Base-by-base conservation (phyloP, 2,329 filamentous ascomycete species). In the Lasiodiplodia gonubiensis region DNA sequence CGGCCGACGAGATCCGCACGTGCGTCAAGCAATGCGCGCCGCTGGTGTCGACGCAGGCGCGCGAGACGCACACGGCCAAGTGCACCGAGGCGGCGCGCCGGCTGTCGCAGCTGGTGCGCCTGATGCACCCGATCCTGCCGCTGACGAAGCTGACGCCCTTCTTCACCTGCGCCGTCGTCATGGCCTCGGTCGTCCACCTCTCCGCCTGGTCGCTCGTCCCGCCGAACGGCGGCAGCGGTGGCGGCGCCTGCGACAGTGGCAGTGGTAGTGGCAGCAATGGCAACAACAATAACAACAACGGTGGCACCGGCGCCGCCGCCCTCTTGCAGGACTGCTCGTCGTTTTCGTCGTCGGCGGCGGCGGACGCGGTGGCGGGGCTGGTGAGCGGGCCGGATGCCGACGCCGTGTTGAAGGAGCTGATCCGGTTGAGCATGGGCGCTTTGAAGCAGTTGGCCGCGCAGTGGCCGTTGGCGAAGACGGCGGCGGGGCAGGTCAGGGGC, bases 61-160 rank as follows among this genome's bases (percentile, higher is more conserved):
- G 83, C n/a, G 84, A 86, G 68, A 82, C 84, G 18, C 92, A 96
- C 79, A 93, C 92, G 0, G 88, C 88, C 66, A 94, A 96, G 79
- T 93, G 92, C 7, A 87, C 96, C 68, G 87, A 89, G 35, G 91
- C 92, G 0, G 93, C 94, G 0, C 90, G 90, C 71, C 89, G 91
- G 64, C 90, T 97, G 69, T 91, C 90, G 69, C 86, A 88, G 71
- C 84, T 94, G 71, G 88, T 93, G 59, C 90, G 90, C 0, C 87
- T 96, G 54, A 33, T 33, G 30, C 30, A 33, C 30, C 91, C 92
- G 0, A 88, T 90, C 4, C 86, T n/a, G 42, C 42, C 89, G 0
- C 81, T 94, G 2, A 84, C 90, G 4, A 88, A 87, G 37, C 92
- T 97, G 79, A 93, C 77, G 0, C 77, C 77, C 18, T 78, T 80